Conservation (phyloP, 352 stramenopile species). For the Globisporangium viniferum region DNA sequence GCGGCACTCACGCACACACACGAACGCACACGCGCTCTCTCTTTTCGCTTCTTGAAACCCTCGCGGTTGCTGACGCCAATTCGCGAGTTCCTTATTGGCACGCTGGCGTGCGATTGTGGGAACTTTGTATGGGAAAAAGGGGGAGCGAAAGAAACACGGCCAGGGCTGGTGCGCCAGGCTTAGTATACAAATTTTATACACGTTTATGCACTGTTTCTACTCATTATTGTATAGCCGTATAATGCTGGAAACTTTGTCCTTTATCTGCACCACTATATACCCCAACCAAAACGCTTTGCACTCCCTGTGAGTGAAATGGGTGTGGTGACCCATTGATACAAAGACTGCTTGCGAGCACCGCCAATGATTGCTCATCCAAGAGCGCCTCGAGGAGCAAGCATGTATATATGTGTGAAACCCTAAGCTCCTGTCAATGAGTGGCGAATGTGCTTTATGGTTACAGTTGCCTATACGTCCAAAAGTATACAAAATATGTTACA, state of each 20-base stretch:
- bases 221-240: background rate
- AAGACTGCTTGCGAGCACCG: background rate
- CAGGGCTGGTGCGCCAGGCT: background rate
- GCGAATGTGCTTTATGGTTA: no score
- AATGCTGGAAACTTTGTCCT: background rate
- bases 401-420: no score
- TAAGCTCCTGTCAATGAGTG: no score
- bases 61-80: background rate
- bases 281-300: background rate
- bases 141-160: slow-evolving; percentile 4
- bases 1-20: background rate
- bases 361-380: no score
- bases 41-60: slow-evolving; percentile 1
- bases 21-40: no score
- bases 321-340: no score
- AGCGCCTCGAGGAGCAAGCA: no score
- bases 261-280: background rate
- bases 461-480: no score
- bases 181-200: background rate
- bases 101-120: background rate
- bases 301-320: no score
- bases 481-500: no score
- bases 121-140: background rate
- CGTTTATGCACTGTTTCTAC: background rate
- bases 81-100: background rate